These are phyloP conservation scores for Colletotrichum sp. DNA, from an alignment of 2,329 filamentous ascomycete genomes.

Conservation along the genomic window DNA sequence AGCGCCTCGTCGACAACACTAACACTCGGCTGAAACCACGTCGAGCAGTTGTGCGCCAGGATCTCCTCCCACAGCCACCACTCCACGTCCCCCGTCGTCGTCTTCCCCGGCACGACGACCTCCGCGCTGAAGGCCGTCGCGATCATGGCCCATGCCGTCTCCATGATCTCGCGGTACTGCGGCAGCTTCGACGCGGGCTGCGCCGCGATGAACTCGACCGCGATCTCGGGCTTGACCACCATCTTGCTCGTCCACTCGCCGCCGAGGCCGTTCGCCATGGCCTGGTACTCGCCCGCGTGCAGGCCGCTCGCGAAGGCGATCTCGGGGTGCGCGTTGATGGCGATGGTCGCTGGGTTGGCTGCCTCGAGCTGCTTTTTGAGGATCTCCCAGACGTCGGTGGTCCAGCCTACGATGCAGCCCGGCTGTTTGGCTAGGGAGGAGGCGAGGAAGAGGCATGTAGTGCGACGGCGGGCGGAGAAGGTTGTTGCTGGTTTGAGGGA, in stretches of 20 bases:
- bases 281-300: constrained; percentile 50
- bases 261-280: constrained; percentile 38
- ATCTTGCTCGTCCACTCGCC: constrained; percentile 42
- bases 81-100: constrained; percentile 50
- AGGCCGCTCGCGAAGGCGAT: constrained; percentile 52
- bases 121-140: constrained; percentile 47
- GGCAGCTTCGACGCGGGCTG: constrained; percentile 42
- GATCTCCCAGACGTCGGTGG: constrained; percentile 41
- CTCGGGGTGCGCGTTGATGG: constrained; percentile 47
- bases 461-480: constrained; percentile 55
- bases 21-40: constrained; percentile 56
- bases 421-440: constrained; percentile 33
- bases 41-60: constrained; percentile 53
- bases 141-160: constrained; percentile 57
- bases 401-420: constrained; percentile 19
- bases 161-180: constrained; percentile 51
- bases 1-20: constrained; percentile 38
- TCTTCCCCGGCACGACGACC: constrained; percentile 45
- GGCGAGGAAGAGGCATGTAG: constrained; percentile 52
- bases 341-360: constrained; percentile 41
- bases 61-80: constrained; percentile 58
- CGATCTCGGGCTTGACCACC: constrained; percentile 48
- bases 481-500: constrained; percentile 49
- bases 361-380: constrained; percentile 40
- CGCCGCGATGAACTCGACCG: constrained; percentile 49